Base-by-base conservation (phyloP, 164 flowering plant species). In the Vitis cinerea region DNA sequence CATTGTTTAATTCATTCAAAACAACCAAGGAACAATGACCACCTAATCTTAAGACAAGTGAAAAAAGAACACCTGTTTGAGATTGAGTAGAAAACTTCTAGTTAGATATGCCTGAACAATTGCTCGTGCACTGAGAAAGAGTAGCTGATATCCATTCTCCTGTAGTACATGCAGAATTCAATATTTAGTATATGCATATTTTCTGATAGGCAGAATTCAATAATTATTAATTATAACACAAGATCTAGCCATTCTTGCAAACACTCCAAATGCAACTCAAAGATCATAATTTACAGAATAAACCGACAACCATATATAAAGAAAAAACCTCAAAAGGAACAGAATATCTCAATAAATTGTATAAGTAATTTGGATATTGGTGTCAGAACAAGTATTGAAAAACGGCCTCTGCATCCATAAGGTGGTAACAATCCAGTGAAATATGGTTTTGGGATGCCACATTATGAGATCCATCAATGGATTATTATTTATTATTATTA, bases 111-210 rank as follows among this genome's bases (percentile, higher is more conserved):
- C 93, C 80, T 95, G 99, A 73, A 89, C 96, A 71, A 95, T 95
- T 67, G 99, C 99, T 69, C 99, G 96, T n/a, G 99, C 99, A 86
- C 99, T 95, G 77, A 95, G 75, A 78, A 91, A 95, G 23, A 95
- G 88, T 16, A 95, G 85, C 64, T 93, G 99, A 74, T 95, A 95
- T 60, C 99, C 99, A 79, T 95, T 95, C 77, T 93, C 97, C 99
- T 94, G 89, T n/a, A 74, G 57, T 56, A 50, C 48, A 65, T 37
- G 4, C 50, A 55, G 19, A 59, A 52, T 49, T 15, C 23, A 52
- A 54, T 30, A n/a, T 69, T 14, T 16, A 31, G 44, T 31, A 31
- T 31, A 31, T 3, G 5, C 7, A 31, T 4, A 31, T 31, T 31
- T 31, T 31, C 44, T 31, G 44, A 31, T 31, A 31, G 44, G 7